Conservation (phyloP, 2,329 filamentous ascomycete genomes). For the Decorospora gaudefroyi region DNA sequence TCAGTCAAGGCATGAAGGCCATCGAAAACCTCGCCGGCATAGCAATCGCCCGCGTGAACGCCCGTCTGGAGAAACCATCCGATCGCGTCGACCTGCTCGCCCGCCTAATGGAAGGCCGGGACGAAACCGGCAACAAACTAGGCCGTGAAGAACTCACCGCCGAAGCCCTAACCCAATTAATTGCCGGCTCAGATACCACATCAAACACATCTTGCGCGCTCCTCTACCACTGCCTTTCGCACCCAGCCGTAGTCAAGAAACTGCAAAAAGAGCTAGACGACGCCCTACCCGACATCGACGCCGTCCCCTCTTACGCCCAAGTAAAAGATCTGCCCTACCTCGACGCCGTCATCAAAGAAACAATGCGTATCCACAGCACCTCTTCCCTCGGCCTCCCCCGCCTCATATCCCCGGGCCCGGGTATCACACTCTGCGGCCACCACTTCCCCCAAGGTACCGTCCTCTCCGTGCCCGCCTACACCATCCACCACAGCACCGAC, state of each 20-base stretch:
- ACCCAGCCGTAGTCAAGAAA: constrained; percentile 71
- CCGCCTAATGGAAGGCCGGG: constrained; percentile 81
- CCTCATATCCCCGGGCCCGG: constrained; percentile 67
- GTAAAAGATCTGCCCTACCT: constrained; percentile 79
- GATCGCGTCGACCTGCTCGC: constrained; percentile 79
- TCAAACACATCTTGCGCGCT: constrained; percentile 82
- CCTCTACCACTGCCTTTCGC: constrained; percentile 73
- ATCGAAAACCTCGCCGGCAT: constrained; percentile 85
- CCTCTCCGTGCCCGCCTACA: constrained; percentile 79
- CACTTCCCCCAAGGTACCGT: constrained; percentile 76
- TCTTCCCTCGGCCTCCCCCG: constrained; percentile 85
- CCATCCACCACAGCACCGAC: constrained; percentile 73
- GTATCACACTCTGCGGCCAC: constrained; percentile 67
- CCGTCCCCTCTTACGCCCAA: constrained; percentile 71
- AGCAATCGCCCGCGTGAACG: constrained; percentile 78
- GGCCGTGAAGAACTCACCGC: constrained; percentile 81
- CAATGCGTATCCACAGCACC: constrained; percentile 83
- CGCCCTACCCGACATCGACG: constrained; percentile 61
- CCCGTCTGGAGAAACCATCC: constrained; percentile 64
- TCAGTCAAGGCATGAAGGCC: constrained; percentile 71
- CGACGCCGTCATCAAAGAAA: constrained; percentile 76
- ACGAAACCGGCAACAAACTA: constrained; percentile 75
- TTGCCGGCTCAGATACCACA: constrained; percentile 76
- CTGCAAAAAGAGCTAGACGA: constrained; percentile 77
- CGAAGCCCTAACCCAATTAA: constrained; percentile 87